Conservation (phyloP, 305 asterid species). For the Fraxinus sp. region DNA sequence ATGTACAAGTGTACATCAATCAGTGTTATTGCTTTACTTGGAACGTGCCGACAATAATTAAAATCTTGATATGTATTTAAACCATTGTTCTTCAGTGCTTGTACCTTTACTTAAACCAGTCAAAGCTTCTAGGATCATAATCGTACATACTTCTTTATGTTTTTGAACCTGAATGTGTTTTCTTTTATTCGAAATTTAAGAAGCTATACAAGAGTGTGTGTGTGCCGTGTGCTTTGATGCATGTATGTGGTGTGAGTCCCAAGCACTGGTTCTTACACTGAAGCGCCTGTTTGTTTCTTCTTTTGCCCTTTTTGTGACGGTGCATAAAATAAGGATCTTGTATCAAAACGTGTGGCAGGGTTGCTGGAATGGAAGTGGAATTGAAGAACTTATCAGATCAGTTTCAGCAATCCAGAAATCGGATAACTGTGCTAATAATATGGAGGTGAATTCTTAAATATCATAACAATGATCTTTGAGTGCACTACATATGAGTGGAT, state of each 20-base stretch:
- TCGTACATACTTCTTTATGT: constrained; percentile 1
- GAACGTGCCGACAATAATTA: neutral
- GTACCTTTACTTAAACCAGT: neutral
- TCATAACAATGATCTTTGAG: neutral
- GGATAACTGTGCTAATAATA: neutral
- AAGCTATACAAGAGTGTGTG: neutral
- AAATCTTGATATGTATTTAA: neutral
- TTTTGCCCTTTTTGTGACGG: constrained; percentile 4
- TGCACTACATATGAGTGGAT: neutral
- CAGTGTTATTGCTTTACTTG: neutral
- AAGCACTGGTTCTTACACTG: neutral
- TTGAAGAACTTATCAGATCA: neutral
- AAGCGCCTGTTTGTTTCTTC: neutral
- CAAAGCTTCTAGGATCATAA: constrained; percentile 5
- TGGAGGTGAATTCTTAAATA: neutral
- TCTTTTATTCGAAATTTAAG: neutral
- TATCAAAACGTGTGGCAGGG: constrained; percentile 17
- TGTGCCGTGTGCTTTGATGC: neutral
- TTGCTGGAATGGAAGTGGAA: neutral
- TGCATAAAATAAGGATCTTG: neutral
- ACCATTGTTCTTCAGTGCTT: constrained; percentile 16
- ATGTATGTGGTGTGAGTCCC: neutral
- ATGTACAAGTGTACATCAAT: neutral
- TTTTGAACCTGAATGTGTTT: neutral
- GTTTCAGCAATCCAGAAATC: constrained; percentile 8